A percentile compares a stretch with the other conserved stretches of the same genome.
phyloP scores from a whole-genome alignment of 805 yeast species.

The Trichomonascus vanleenenianus region DNA sequence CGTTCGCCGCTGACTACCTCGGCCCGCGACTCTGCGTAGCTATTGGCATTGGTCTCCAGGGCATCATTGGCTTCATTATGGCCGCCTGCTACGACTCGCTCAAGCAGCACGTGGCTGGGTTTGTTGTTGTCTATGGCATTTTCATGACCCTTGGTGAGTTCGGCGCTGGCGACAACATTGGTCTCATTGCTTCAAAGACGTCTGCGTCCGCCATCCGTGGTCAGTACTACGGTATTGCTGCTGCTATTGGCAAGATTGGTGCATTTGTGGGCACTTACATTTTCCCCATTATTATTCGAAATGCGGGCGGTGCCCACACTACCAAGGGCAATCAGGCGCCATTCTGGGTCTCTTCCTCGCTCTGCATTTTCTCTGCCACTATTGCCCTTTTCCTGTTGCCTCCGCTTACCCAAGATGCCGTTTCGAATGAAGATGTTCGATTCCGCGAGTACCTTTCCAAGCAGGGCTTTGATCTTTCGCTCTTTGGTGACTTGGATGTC shows the following conservation, averaged over 20 bases:
- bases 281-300: slow-evolving; percentile 69
- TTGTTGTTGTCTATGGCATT: slow-evolving; percentile 82
- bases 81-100: slow-evolving; percentile 58
- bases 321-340: slow-evolving; percentile 62
- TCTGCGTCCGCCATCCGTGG: slow-evolving; percentile 85
- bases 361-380: slow-evolving; percentile 65
- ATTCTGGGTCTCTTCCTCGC: slow-evolving; percentile 71
- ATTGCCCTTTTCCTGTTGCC: slow-evolving; percentile 70
- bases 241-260: slow-evolving; percentile 87
- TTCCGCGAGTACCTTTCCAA: slow-evolving; percentile 60
- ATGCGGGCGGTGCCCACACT: slow-evolving; percentile 43
- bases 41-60: slow-evolving; percentile 65
- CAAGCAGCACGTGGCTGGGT: slow-evolving; percentile 58
- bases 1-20: slow-evolving; percentile 70
- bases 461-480: slow-evolving; percentile 62
- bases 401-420: slow-evolving; percentile 73
- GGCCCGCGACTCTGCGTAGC: slow-evolving; percentile 84
- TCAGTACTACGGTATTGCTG: slow-evolving; percentile 82
- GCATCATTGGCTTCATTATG: slow-evolving; percentile 74
- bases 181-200: slow-evolving; percentile 79
- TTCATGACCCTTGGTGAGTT: slow-evolving; percentile 85
- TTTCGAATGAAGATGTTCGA: slow-evolving; percentile 65
- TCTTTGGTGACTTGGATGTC: slow-evolving; percentile 38
- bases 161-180: slow-evolving; percentile 91
- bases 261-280: slow-evolving; percentile 87